Evolutionary conservation across 208 protist genomes (phyloP).

Genomic region (Trypanosoma congolense): DNA sequence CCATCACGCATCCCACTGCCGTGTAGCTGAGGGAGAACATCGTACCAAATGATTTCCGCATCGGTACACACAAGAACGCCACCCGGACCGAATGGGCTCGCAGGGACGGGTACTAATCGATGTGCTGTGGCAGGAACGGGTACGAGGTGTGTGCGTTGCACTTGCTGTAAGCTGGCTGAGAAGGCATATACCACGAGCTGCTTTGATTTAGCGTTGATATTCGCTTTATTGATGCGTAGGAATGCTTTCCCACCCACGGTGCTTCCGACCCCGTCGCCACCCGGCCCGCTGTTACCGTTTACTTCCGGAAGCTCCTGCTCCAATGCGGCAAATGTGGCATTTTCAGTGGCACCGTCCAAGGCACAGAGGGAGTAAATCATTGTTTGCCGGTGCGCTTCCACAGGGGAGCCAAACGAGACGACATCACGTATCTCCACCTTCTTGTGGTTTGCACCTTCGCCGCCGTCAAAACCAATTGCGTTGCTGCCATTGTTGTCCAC

Average conservation of each 20-base stretch:
- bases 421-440: slow-evolving; percentile 26
- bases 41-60: slow-evolving; percentile 92
- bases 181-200: slow-evolving; percentile 95
- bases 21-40: slow-evolving; percentile 44
- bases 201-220: slow-evolving; percentile 2
- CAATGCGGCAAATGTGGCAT: slow-evolving; percentile 61
- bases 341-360: slow-evolving; percentile 57
- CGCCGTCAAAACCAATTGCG: neutral
- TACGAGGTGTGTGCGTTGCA: slow-evolving; percentile 94
- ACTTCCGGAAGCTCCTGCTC: slow-evolving; percentile 72
- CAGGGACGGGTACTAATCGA: slow-evolving; percentile 86
- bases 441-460: slow-evolving; percentile 2
- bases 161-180: slow-evolving; percentile 97
- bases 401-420: slow-evolving; percentile 52
- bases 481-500: slow-evolving; percentile 7
- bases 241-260: slow-evolving; percentile 14
- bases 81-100: slow-evolving; percentile 87
- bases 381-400: slow-evolving; percentile 69
- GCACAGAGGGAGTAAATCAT: slow-evolving; percentile 67
- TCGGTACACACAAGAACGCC: slow-evolving; percentile 97
- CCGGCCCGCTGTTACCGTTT: neutral
- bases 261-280: neutral
- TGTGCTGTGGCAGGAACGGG: slow-evolving; percentile 89
- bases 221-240: slow-evolving; percentile 14
- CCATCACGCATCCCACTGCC: slow-evolving; percentile 10